Conservation (phyloP, 306 rosid species). For the Fagus sylvatica region DNA sequence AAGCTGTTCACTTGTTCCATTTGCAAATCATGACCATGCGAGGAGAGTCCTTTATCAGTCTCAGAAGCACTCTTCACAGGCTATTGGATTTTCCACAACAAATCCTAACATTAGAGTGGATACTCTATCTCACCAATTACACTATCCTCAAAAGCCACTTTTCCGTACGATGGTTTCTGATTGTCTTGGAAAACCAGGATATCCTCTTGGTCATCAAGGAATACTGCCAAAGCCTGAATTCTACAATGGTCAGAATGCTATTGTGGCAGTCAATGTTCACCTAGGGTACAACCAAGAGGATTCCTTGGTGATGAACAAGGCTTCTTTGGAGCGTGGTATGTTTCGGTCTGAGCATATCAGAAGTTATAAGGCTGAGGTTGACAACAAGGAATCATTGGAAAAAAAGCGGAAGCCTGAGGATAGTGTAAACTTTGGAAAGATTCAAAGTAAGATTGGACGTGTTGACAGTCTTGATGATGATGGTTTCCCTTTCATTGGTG, state of each 20-base stretch:
- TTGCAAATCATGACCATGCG: slow-evolving; percentile 96
- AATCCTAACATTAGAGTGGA: slow-evolving; percentile 85
- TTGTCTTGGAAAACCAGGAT: slow-evolving; percentile 70
- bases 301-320: slow-evolving; percentile 90
- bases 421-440: slow-evolving; percentile 74
- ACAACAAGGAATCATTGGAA: slow-evolving; percentile 69
- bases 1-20: slow-evolving; percentile 82
- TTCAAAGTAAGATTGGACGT: slow-evolving; percentile 82
- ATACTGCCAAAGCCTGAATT: slow-evolving; percentile 68
- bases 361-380: slow-evolving; percentile 90
- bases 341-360: slow-evolving; percentile 87
- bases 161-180: slow-evolving; percentile 77
- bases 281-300: slow-evolving; percentile 96
- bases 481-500: slow-evolving; percentile 86
- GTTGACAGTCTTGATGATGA: slow-evolving; percentile 96
- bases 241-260: slow-evolving; percentile 90
- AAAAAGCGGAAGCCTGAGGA: slow-evolving; percentile 82
- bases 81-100: slow-evolving; percentile 76
- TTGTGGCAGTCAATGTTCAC: slow-evolving; percentile 96
- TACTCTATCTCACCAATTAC: slow-evolving; percentile 78
- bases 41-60: slow-evolving; percentile 88
- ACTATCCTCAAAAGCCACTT: slow-evolving; percentile 90
- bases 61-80: slow-evolving; percentile 96
- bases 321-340: slow-evolving; percentile 98
- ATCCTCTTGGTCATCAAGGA: slow-evolving; percentile 34